Conservation (phyloP, 768 basidiomycete species). For the Tricholoma furcatifolium region DNA sequence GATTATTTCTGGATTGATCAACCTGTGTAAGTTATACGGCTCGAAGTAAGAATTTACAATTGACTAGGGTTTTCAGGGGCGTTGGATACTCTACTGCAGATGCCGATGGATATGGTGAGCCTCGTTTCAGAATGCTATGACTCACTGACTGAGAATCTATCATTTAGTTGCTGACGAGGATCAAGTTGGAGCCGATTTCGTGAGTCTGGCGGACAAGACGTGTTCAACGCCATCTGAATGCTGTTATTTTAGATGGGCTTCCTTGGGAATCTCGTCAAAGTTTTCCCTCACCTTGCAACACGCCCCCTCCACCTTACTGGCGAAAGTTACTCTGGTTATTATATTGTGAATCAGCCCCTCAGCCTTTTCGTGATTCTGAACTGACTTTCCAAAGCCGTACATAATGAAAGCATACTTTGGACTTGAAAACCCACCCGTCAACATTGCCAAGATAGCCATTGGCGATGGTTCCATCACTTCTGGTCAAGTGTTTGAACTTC, state of each 20-base stretch:
- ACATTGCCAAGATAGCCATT: constrained; percentile 65
- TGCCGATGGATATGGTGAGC: constrained; percentile 54
- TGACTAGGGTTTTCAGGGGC: constrained; percentile 36
- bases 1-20: constrained; percentile 78
- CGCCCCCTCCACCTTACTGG: constrained; percentile 70
- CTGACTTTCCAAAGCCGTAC: constrained; percentile 46
- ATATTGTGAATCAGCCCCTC: constrained; percentile 47
- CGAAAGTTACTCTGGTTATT: constrained; percentile 75
- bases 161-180: constrained; percentile 56
- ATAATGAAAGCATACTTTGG: constrained; percentile 72
- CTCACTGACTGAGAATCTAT: not conserved
- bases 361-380: not conserved
- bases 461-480: constrained; percentile 64
- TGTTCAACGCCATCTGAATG: constrained; percentile 1
- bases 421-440: constrained; percentile 62
- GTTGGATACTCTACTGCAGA: constrained; percentile 67
- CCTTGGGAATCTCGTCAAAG: constrained; percentile 66
- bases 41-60: not conserved
- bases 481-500: constrained; percentile 46
- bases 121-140: not conserved
- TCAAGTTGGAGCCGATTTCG: constrained; percentile 59
- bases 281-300: constrained; percentile 66
- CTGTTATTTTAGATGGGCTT: constrained; percentile 66
- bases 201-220: constrained; percentile 25
- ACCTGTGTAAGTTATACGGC: constrained; percentile 46